phyloP scores from a whole-genome alignment of 192 early-diverging fungal genomes.

The Coemansia sp. region DNA sequence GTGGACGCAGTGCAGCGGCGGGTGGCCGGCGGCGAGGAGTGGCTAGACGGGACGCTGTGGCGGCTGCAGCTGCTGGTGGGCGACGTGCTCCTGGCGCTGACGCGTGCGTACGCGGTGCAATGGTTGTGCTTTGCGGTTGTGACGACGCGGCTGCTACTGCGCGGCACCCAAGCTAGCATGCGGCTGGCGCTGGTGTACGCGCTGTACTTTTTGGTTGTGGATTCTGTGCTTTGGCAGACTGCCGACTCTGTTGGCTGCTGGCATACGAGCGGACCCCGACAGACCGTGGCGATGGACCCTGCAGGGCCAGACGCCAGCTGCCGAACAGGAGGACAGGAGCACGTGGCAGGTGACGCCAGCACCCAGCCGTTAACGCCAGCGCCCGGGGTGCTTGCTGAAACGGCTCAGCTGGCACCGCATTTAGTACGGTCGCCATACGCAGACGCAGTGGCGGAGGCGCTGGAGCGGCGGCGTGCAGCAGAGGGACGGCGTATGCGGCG shows the following conservation, averaged over 20 bases:
- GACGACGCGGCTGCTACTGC: constrained; percentile 11
- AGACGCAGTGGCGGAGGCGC: constrained; percentile 32
- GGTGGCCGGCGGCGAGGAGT: constrained; percentile 18
- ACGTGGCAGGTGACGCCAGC: too few relatives aligned
- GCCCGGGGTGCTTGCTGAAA: neutral
- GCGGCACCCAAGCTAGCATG: constrained; percentile 7
- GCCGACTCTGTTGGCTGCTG: too few relatives aligned
- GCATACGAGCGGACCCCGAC: too few relatives aligned
- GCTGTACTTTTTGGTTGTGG: constrained; percentile 23
- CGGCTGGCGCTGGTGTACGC: constrained; percentile 14
- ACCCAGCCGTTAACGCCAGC: too few relatives aligned
- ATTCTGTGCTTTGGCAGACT: constrained; percentile 17
- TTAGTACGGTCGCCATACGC: constrained; percentile 33
- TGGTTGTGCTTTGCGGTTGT: constrained; percentile 35
- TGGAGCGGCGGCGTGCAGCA: constrained; percentile 16
- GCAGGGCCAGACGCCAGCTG: neutral
- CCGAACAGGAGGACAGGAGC: too few relatives aligned
- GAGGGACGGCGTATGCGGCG: constrained; percentile 18
- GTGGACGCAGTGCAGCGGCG: constrained; percentile 5
- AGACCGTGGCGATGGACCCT: neutral
- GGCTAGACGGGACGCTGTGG: constrained; percentile 31
- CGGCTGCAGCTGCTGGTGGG: constrained; percentile 17
- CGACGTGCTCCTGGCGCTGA: constrained; percentile 13
- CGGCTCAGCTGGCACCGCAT: constrained; percentile 1
- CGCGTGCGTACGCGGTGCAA: constrained; percentile 25